A percentile compares a stretch with the other conserved stretches of the same genome.
Evolutionary conservation across 2,329 filamentous ascomycete genomes (phyloP).

Genomic region (Didymosphaeria variabile): DNA sequence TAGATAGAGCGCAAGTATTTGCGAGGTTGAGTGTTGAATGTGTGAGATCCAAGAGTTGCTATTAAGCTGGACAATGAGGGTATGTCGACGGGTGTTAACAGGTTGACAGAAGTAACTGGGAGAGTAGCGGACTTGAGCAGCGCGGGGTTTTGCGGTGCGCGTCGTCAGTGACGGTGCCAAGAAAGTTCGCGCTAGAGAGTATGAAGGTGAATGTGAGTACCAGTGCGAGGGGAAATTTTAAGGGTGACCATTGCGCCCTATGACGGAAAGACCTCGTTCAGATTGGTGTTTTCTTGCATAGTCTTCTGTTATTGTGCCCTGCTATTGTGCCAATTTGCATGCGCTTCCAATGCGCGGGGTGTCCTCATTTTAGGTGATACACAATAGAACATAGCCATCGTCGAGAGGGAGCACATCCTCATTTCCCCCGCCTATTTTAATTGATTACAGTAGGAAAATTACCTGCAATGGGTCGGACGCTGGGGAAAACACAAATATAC

Average conservation of each 20-base stretch:
- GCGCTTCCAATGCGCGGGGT: no score
- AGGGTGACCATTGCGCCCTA: no score
- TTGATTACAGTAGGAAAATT: no score
- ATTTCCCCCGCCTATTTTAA: no score
- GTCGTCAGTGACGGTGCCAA: not conserved
- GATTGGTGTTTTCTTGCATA: not conserved
- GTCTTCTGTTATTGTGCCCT: no score
- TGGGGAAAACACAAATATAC: no score
- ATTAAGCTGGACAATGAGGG: not conserved
- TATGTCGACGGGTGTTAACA: not conserved
- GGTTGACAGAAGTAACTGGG: not conserved
- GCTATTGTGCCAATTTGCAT: no score
- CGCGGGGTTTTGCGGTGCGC: not conserved
- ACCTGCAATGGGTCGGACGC: no score
- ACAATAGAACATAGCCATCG: no score
- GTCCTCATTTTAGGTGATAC: no score
- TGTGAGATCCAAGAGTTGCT: not conserved
- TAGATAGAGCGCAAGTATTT: not conserved
- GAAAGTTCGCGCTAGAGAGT: not conserved
- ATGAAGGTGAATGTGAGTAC: not conserved
- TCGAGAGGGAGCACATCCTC: no score
- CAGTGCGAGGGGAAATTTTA: not conserved
- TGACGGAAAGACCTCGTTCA: not conserved
- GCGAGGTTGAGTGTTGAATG: not conserved
- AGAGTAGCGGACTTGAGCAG: not conserved